Evolutionary conservation across 371 early-diverging fungal species (phyloP).

Genomic region (Coemansia sp.): DNA sequence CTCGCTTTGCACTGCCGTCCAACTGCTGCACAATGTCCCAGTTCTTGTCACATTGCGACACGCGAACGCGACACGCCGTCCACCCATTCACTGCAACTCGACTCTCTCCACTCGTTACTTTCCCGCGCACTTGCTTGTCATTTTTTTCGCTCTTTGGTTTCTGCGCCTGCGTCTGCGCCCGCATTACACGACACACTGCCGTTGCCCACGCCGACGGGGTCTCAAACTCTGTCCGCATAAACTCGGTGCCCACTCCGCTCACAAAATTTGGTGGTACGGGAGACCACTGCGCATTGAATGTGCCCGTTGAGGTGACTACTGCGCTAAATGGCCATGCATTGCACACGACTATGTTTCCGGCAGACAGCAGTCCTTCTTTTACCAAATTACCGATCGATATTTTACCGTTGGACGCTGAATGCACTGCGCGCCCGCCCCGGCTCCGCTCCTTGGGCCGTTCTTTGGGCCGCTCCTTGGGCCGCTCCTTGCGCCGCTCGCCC

Average conservation of each 20-base stretch:
- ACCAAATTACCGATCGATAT: conserved; percentile 25
- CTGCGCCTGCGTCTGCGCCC: conserved; percentile 33
- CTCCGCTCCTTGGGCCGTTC: background rate
- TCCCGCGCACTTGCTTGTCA: conserved; percentile 1
- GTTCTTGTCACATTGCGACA: conserved; percentile 31
- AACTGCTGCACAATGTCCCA: conserved; percentile 31
- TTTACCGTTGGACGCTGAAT: conserved; percentile 10
- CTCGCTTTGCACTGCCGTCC: conserved; percentile 5
- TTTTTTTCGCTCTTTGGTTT: background rate
- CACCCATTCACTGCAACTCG: conserved; percentile 60
- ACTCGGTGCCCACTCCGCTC: conserved; percentile 25
- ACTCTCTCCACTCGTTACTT: conserved; percentile 27
- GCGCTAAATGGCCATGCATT: conserved; percentile 55
- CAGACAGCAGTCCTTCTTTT: conserved; percentile 12
- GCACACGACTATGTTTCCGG: conserved; percentile 30
- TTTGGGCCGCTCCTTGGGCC: conserved; percentile 4
- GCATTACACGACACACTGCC: conserved; percentile 54
- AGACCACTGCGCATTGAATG: conserved; percentile 47
- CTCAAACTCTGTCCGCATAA: conserved; percentile 55
- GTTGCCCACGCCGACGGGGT: conserved; percentile 62
- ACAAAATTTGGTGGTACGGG: conserved; percentile 28
- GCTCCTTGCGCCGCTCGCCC: conserved; percentile 10
- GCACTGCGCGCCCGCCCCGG: background rate
- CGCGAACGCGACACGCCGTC: conserved; percentile 57
- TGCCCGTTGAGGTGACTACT: conserved; percentile 51